Conservation (phyloP, 768 basidiomycete species). For the Mycena indigotica region DNA sequence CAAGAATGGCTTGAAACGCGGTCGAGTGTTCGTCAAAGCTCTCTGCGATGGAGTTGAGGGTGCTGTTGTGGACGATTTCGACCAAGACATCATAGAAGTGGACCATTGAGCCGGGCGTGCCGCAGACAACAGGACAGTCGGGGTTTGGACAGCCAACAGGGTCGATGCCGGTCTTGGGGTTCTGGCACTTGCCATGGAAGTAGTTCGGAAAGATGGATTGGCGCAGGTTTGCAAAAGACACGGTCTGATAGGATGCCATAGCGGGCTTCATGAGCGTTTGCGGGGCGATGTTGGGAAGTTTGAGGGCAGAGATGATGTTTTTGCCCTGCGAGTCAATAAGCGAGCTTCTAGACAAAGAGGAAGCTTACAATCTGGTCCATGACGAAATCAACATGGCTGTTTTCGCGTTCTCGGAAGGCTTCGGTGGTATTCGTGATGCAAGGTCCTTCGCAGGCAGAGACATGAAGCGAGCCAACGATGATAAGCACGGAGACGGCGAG, state of each 20-base stretch:
- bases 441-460: slow-evolving; percentile 67
- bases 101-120: slow-evolving; percentile 79
- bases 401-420: slow-evolving; percentile 55
- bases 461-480: slow-evolving; percentile 37
- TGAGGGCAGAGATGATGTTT: slow-evolving; percentile 14
- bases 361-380: slow-evolving; percentile 46
- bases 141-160: slow-evolving; percentile 78
- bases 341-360: slow-evolving; percentile 10
- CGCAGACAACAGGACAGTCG: slow-evolving; percentile 76
- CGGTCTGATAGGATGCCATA: slow-evolving; percentile 44
- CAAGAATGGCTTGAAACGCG: slow-evolving; percentile 30
- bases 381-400: slow-evolving; percentile 40
- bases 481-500: slow-evolving; percentile 25
- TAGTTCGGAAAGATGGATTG: slow-evolving; percentile 65
- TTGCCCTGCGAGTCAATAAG: slow-evolving; percentile 10
- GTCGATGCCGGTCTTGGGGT: slow-evolving; percentile 46
- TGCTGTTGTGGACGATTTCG: slow-evolving; percentile 51
- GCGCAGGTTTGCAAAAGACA: slow-evolving; percentile 47
- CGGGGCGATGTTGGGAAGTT: slow-evolving; percentile 10
- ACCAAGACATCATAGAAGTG: slow-evolving; percentile 61
- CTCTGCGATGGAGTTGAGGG: slow-evolving; percentile 35
- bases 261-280: slow-evolving; percentile 49
- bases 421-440: slow-evolving; percentile 66
- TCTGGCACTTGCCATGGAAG: slow-evolving; percentile 78
- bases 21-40: slow-evolving; percentile 28